Evolutionary conservation across 331 rosid species (phyloP).

Genomic region (Malus hybrid): DNA sequence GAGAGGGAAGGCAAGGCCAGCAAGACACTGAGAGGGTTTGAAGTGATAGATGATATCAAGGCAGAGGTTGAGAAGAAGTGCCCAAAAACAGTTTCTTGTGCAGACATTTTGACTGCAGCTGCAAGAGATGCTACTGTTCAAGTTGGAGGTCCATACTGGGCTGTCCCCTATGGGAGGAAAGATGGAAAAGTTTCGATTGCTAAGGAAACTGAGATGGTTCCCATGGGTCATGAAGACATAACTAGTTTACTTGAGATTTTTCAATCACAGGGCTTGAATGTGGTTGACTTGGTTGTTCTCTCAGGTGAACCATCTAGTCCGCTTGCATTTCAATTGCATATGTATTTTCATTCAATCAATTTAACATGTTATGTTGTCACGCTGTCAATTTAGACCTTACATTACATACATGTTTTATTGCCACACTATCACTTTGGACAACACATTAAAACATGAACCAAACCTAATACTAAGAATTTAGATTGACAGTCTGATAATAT

Average conservation of each 20-base stretch:
- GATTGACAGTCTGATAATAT: neutral
- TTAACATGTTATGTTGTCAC: neutral
- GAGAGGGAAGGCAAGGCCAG: slow-evolving; percentile 60
- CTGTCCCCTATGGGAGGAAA: slow-evolving; percentile 62
- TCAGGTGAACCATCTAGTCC: slow-evolving; percentile 39
- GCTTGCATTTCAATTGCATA: neutral
- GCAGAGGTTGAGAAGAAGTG: slow-evolving; percentile 57
- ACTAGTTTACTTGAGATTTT: slow-evolving; percentile 53
- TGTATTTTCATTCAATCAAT: neutral
- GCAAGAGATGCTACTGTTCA: slow-evolving; percentile 74
- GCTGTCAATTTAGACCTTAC: neutral
- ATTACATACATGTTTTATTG: neutral
- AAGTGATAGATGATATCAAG: slow-evolving; percentile 77
- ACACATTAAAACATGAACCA: neutral
- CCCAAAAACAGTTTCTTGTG: slow-evolving; percentile 69
- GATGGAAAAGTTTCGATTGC: slow-evolving; percentile 52
- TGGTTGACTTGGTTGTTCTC: slow-evolving; percentile 66
- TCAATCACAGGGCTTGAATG: slow-evolving; percentile 60
- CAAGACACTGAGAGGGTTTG: slow-evolving; percentile 80
- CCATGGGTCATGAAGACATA: slow-evolving; percentile 58
- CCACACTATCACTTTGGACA: neutral
- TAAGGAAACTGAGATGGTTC: slow-evolving; percentile 51
- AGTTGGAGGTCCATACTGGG: slow-evolving; percentile 71
- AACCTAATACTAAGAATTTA: neutral
- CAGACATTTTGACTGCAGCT: slow-evolving; percentile 62